Evolutionary conservation across 805 yeast species (phyloP), one percentile per base, ranked within the genome.

Genomic region (Cyberlindnera meyerae): DNA sequence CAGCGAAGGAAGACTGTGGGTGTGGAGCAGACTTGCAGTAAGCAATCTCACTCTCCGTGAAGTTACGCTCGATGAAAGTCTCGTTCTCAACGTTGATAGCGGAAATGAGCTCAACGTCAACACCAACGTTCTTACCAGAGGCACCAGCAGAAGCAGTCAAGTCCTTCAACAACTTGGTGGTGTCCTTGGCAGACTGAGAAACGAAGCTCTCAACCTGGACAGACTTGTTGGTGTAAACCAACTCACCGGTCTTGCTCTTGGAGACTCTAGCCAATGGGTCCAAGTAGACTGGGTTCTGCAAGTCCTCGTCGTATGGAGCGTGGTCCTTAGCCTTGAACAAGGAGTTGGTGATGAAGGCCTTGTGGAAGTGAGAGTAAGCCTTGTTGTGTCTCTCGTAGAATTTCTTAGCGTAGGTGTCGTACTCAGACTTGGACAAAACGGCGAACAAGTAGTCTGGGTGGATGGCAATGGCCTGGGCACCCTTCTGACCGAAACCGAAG

Each of bases 401-500:
- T 70, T 79, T 86, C 35, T 59, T 55, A 43, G 70, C 75, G 63
- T 93, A 93, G 13, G 70, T 66, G 48, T 77, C 78, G 66, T 87
- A 94, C 47, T 82, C 74, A 27, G 66, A 60, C 63, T 76, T 74
- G 57, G 80, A 81, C 58, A 93, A 73, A 24, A 86, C 79, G 43
- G 94, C 94, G 61, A 68, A 87, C 65, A 94, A 73, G 76, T 88
- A 93, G 66, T 90, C 96, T 44, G 97, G 84, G 68, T 90, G 94
- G 47, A 93, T 73, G 39, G 79, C 83, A 61, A 93, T 66, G 32
- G 96, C 96, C 65, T 88, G 95, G 39, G 88, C 98, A 70, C 99
- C 99, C 75, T 93, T 93, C 71, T 93, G 99, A 62, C 99, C 99
- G 63, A 93, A 93, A 63, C 99, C 99, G 62, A 93, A 93, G 3